Percentiles rank a stretch among this genome's conserved stretches.
These are phyloP conservation scores for Candida tammaniensis DNA, from an alignment of 805 yeast genomes.

Conservation along the genomic window DNA sequence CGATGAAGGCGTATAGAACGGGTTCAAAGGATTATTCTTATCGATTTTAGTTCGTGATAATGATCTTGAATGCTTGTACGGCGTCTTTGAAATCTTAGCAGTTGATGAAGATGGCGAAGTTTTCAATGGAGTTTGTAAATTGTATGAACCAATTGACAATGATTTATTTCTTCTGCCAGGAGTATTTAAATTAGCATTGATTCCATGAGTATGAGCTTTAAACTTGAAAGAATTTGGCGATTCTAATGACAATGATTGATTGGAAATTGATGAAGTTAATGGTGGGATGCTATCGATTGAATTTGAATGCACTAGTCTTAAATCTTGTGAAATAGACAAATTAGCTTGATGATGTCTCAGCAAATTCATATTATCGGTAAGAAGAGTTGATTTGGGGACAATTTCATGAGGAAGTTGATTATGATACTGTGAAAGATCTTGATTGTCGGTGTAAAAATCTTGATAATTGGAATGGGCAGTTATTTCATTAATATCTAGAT, in stretches of 20 bases:
- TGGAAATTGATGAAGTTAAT: conserved; percentile 32
- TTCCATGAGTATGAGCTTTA: neutral
- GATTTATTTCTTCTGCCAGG: conserved; percentile 38
- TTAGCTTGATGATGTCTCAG: conserved; percentile 9
- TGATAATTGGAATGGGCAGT: conserved; percentile 5
- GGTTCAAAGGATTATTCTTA: conserved; percentile 23
- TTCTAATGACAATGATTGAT: conserved; percentile 33
- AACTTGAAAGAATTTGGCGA: conserved; percentile 23
- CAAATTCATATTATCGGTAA: conserved; percentile 12
- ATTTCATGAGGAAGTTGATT: neutral
- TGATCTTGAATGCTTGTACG: conserved; percentile 39
- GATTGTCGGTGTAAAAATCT: conserved; percentile 2
- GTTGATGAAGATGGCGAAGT: conserved; percentile 9
- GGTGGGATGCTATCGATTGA: conserved; percentile 36
- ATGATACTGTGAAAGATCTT: neutral
- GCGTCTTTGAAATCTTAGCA: conserved; percentile 32
- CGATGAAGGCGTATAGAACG: conserved; percentile 27
- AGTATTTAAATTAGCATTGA: conserved; percentile 19
- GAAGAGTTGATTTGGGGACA: conserved; percentile 5
- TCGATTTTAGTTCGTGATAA: conserved; percentile 40
- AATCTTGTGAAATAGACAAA: conserved; percentile 11
- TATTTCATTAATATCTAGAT: conserved; percentile 7
- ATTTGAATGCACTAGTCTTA: conserved; percentile 14
- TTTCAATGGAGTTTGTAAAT: conserved; percentile 13
- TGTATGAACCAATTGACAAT: conserved; percentile 22